These are phyloP conservation scores for Fusarium poae DNA, from an alignment of 2,329 filamentous ascomycete species.

Conservation along the genomic window DNA sequence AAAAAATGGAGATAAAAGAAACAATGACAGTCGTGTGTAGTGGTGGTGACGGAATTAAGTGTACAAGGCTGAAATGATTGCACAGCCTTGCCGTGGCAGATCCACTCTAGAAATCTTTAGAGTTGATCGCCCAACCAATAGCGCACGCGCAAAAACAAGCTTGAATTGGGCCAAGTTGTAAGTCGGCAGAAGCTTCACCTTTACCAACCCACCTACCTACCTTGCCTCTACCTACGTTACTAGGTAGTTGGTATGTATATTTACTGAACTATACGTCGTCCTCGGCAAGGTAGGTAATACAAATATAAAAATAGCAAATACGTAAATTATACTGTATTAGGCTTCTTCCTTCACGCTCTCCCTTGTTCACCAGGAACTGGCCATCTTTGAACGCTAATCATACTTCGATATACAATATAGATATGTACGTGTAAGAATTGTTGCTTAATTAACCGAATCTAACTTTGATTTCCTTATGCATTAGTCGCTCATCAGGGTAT, in stretches of 20 bases:
- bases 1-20: constrained; percentile 1
- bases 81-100: constrained; percentile 42
- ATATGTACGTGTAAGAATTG: neutral
- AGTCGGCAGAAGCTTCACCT: neutral
- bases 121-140: constrained; percentile 37
- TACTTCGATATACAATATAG: neutral
- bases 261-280: neutral
- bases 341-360: neutral
- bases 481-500: constrained; percentile 56
- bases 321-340: neutral
- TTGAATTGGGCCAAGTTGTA: neutral
- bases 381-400: neutral
- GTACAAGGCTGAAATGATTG: constrained; percentile 44
- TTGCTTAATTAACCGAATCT: constrained; percentile 43
- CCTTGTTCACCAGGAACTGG: neutral
- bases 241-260: too few species aligned
- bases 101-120: constrained; percentile 36
- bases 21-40: constrained; percentile 12
- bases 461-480: constrained; percentile 48
- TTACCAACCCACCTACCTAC: too few species aligned
- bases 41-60: constrained; percentile 42
- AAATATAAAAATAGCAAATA: neutral
- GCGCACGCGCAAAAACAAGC: constrained; percentile 21
- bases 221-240: too few species aligned
- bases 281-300: neutral